A percentile compares a stretch with the other conserved stretches of the same genome.
Evolutionary conservation across 2,329 filamentous ascomycete species (phyloP).

Genomic region (Aspergillus pseudoterreus): DNA sequence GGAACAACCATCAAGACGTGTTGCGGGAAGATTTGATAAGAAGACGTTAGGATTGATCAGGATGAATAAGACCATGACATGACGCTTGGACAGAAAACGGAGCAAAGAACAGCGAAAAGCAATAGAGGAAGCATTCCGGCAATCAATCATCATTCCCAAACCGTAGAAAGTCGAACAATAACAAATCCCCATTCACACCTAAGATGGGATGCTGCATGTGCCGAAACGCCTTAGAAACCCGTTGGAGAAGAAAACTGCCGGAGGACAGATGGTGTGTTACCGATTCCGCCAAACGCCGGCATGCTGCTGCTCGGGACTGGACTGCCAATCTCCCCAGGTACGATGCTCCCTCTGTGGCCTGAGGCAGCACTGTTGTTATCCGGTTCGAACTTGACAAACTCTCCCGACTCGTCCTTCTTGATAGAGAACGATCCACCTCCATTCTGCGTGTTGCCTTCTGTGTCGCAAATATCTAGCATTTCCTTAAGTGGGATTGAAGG

Average conservation of each 20-base stretch:
- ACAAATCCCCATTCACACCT: slow-evolving; percentile 9
- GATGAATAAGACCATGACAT: slow-evolving; percentile 12
- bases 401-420: slow-evolving; percentile 48
- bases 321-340: slow-evolving; percentile 67
- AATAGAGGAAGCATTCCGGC: background rate
- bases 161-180: slow-evolving; percentile 5
- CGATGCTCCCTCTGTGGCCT: slow-evolving; percentile 40
- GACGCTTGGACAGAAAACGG: slow-evolving; percentile 12
- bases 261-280: slow-evolving; percentile 26
- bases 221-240: slow-evolving; percentile 30
- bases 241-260: slow-evolving; percentile 37
- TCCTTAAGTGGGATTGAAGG: slow-evolving; percentile 59
- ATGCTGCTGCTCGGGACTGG: slow-evolving; percentile 51
- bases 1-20: background rate
- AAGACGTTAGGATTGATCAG: slow-evolving; percentile 9
- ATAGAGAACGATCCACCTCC: slow-evolving; percentile 85
- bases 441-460: slow-evolving; percentile 79
- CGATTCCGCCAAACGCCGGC: slow-evolving; percentile 36
- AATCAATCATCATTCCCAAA: slow-evolving; percentile 2
- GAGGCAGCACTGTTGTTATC: slow-evolving; percentile 46
- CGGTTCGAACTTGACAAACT: slow-evolving; percentile 50
- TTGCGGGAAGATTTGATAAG: background rate
- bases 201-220: slow-evolving; percentile 9
- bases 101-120: background rate
- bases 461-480: slow-evolving; percentile 81